Percentiles rank a stretch among this genome's conserved stretches.
phyloP scores from a whole-genome alignment of 768 basidiomycete species.

The Hygrocybe coccinea region DNA sequence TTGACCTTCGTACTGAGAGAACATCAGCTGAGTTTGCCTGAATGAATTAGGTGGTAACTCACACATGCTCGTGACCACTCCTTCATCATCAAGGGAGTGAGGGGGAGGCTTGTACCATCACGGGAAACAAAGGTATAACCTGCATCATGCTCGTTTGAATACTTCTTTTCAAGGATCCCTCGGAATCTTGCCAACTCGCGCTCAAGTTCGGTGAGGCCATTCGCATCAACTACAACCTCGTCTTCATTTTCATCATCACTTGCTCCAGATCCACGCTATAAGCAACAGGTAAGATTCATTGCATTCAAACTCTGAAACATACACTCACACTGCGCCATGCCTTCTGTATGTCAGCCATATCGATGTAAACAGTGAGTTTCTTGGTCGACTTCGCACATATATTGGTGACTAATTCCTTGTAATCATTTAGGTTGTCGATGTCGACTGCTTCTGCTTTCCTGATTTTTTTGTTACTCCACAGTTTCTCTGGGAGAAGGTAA shows the following conservation, averaged over 20 bases:
- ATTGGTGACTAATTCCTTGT: conserved; percentile 8
- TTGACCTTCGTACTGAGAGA: background rate
- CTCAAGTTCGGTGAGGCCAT: background rate
- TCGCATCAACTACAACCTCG: background rate
- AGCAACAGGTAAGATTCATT: background rate
- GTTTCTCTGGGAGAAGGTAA: background rate
- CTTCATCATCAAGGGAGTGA: conserved; percentile 1
- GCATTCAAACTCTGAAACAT: background rate
- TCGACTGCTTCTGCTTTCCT: conserved; percentile 21
- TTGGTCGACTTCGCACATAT: conserved; percentile 7
- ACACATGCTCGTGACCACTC: background rate
- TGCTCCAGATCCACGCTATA: background rate
- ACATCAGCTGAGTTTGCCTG: background rate
- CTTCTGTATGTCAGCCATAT: conserved; percentile 3
- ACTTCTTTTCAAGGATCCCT: background rate
- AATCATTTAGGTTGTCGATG: conserved; percentile 14
- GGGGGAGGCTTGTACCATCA: background rate
- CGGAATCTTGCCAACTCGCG: background rate
- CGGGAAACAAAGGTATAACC: background rate
- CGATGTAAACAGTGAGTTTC: conserved; percentile 13
- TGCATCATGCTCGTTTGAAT: background rate
- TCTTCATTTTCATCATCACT: background rate
- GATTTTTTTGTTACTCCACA: background rate
- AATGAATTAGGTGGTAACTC: background rate
- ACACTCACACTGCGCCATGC: background rate